Conservation (phyloP, 1,139 yeast species). For the Blastobotrys proliferans region DNA sequence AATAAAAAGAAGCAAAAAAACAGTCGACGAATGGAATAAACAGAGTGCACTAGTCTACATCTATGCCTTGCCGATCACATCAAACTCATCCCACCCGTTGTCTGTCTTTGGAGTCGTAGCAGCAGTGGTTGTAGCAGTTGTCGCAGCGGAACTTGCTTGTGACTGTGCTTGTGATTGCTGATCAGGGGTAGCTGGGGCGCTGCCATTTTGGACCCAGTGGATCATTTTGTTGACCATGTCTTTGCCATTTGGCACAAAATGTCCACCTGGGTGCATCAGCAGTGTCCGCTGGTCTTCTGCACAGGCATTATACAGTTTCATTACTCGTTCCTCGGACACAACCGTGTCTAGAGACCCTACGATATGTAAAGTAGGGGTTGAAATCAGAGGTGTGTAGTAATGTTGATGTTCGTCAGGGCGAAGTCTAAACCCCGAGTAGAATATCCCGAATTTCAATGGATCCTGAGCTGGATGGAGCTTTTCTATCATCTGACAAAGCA, state of each 20-base stretch:
- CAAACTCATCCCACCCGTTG: slow-evolving; percentile 42
- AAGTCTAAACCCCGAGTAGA: slow-evolving; percentile 74
- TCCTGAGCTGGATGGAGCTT: slow-evolving; percentile 37
- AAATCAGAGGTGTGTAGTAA: slow-evolving; percentile 44
- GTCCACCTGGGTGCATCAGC: slow-evolving; percentile 79
- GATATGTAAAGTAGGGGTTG: slow-evolving; percentile 66
- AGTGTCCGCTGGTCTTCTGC: slow-evolving; percentile 44
- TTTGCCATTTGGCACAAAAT: slow-evolving; percentile 75
- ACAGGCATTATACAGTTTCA: slow-evolving; percentile 54
- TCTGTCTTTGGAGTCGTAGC: too few species aligned
- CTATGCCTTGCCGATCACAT: slow-evolving; percentile 35
- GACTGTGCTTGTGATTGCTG: too few species aligned
- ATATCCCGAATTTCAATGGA: slow-evolving; percentile 61
- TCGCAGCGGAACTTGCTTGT: too few species aligned
- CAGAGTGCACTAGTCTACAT: neutral
- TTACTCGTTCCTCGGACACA: slow-evolving; percentile 68
- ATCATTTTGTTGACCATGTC: slow-evolving; percentile 54
- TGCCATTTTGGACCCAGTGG: slow-evolving; percentile 44
- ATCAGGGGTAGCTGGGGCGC: too few species aligned
- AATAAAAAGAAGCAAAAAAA: too few species aligned
- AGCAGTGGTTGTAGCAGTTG: too few species aligned
- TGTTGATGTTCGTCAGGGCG: slow-evolving; percentile 50
- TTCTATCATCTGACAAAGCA: slow-evolving; percentile 27
- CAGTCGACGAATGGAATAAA: too few species aligned
- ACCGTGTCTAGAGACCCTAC: slow-evolving; percentile 87